These are phyloP conservation scores for Ulota crispa DNA, from an alignment of 225 moss, liverwort and hornwort species.

Conservation along the genomic window DNA sequence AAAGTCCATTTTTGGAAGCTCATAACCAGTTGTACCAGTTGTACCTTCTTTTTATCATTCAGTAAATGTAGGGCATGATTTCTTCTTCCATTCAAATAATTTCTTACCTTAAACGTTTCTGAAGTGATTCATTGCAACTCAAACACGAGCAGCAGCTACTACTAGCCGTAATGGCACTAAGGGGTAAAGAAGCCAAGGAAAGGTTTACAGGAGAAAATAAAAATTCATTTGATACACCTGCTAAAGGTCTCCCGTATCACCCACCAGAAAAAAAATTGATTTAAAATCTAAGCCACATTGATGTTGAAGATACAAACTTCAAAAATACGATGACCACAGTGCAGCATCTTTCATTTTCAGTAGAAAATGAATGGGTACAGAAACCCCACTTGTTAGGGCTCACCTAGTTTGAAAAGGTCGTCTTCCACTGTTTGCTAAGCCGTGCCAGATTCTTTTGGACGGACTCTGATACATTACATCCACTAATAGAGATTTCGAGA, in stretches of 20 bases:
- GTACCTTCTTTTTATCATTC: too few relatives aligned
- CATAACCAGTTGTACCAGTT: too few relatives aligned
- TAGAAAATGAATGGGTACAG: not conserved
- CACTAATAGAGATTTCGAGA: constrained; percentile 63
- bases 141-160: too few relatives aligned
- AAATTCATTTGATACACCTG: not conserved
- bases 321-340: not conserved
- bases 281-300: not conserved
- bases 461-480: constrained; percentile 57
- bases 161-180: too few relatives aligned
- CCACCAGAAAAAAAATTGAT: not conserved
- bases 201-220: not conserved
- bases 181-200: too few relatives aligned
- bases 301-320: not conserved
- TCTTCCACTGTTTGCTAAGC: constrained; percentile 58
- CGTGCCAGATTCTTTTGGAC: constrained; percentile 49
- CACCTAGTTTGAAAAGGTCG: constrained; percentile 38
- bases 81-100: too few relatives aligned
- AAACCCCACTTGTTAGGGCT: not conserved
- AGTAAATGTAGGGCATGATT: too few relatives aligned
- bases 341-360: not conserved
- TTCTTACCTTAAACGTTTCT: too few relatives aligned
- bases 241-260: not conserved
- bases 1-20: too few relatives aligned
- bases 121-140: too few relatives aligned